These are phyloP conservation scores for Trametes villosa DNA, from an alignment of 768 basidiomycete species.

Conservation along the genomic window DNA sequence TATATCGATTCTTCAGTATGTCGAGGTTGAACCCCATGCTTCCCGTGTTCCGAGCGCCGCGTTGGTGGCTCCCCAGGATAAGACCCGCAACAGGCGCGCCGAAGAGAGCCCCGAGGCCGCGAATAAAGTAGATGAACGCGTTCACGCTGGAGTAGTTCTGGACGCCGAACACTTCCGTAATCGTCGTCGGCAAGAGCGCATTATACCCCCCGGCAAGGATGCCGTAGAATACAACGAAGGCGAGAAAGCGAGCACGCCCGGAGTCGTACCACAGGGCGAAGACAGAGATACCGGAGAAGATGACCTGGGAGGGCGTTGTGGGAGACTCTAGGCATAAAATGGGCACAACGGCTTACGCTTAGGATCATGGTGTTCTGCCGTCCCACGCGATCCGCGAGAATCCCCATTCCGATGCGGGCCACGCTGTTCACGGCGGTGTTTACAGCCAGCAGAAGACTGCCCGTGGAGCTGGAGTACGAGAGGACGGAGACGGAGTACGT, in stretches of 20 bases:
- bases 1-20: conserved; percentile 37
- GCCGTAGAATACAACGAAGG: conserved; percentile 47
- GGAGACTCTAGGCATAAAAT: neutral
- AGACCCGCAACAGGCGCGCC: conserved; percentile 49
- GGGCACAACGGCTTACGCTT: conserved; percentile 34
- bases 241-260: conserved; percentile 41
- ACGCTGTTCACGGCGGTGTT: conserved; percentile 49
- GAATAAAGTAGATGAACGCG: conserved; percentile 46
- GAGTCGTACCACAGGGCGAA: conserved; percentile 49
- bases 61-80: conserved; percentile 40
- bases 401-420: conserved; percentile 45
- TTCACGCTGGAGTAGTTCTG: conserved; percentile 49
- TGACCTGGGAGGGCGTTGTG: conserved; percentile 33
- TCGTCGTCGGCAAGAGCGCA: conserved; percentile 47
- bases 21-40: neutral
- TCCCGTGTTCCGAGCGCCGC: conserved; percentile 15
- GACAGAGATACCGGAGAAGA: conserved; percentile 44
- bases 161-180: conserved; percentile 47
- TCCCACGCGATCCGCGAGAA: conserved; percentile 46
- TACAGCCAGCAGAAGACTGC: conserved; percentile 44
- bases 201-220: conserved; percentile 51
- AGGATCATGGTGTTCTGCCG: conserved; percentile 49
- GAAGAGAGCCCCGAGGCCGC: conserved; percentile 45
- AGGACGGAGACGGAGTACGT: conserved; percentile 47
- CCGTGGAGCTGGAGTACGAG: conserved; percentile 41